phyloP scores from a whole-genome alignment of 2,329 filamentous ascomycete genomes.

The Xylariales sp. region DNA sequence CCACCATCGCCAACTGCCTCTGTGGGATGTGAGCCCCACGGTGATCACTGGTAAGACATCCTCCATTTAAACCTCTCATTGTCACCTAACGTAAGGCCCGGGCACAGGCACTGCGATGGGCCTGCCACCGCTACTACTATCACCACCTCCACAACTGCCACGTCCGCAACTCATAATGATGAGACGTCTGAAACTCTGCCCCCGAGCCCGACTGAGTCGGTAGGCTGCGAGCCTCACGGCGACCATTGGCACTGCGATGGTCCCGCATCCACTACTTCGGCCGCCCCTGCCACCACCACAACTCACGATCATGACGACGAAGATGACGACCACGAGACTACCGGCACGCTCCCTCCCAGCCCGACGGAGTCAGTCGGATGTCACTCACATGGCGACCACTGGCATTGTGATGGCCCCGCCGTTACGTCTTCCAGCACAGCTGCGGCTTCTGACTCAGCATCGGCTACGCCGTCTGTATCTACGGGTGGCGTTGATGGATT shows the following conservation, averaged over 20 bases:
- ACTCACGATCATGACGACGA: no score
- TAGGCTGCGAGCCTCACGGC: constrained; percentile 10
- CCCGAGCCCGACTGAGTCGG: constrained; percentile 4
- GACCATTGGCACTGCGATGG: constrained; percentile 15
- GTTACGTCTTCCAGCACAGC: not conserved
- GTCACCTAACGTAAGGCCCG: not conserved
- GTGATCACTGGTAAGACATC: not conserved
- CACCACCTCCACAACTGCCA: no score
- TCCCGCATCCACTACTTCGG: not conserved
- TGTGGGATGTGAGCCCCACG: constrained; percentile 7
- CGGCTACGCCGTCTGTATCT: not conserved
- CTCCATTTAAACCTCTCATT: not conserved
- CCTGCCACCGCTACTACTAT: not conserved
- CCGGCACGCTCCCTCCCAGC: not conserved
- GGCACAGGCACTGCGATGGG: constrained; percentile 2
- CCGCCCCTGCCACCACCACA: no score
- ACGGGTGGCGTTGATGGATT: not conserved
- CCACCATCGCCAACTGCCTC: constrained; percentile 8
- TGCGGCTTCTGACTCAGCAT: not conserved
- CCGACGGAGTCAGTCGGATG: constrained; percentile 2
- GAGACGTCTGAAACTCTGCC: not conserved
- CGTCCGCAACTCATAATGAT: not conserved
- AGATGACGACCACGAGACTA: not conserved
- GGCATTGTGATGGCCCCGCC: constrained; percentile 12
- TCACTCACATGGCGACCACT: constrained; percentile 5